Evolutionary conservation across 176 grass and related monocot genomes (phyloP), one percentile per base, ranked within the genome.

Genomic region (Saccharum spontaneum): DNA sequence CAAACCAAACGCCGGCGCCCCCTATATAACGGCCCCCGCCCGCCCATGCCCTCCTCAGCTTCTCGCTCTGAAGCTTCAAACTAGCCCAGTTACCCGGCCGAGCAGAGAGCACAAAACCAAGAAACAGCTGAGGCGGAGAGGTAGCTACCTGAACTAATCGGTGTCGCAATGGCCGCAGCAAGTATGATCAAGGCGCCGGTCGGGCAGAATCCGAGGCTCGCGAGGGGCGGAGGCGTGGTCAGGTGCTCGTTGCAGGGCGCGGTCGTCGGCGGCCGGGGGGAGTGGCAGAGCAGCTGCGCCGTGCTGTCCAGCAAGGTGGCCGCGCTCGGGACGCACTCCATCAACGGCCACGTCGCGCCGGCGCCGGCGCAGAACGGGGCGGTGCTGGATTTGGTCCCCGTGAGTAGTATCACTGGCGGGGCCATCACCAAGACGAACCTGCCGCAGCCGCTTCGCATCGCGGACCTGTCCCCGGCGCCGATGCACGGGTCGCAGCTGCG

Each of bases 221-320:
- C 66, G 61, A 87, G 80, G 68, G 5, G 77, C 67, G n/a, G 55
- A 46, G 81, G 82, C 16, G 79, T 85, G 67, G 87, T 92, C 24
- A 67, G 86, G 73, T 91, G 89, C 55, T 86, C 89, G 8, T 78
- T 94, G 31, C 92, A 94, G 49, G 88, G 85, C 45, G 87, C 90
- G 44, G 83, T 83, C 12, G 87, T 88, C 8, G 79, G 79, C 28
- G 90, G 73, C 77, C 93, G 91, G 4, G 22, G 84, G 1, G 97
- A 99, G 37, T 96, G 97, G 97, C 89, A 89, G 65, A 98, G 97
- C 89, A 87, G 57, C 82, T 98, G 97, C 73, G 89, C 93, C 46
- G 92, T 98, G 71, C 93, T 98, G 26, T 95, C 93, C 57, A 89
- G 96, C 93, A 95, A 95, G 82, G 90, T 81, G 65, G 89, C 80